These are phyloP conservation scores for Solanum chilense DNA, from an alignment of 257 asterid species.

Conservation along the genomic window DNA sequence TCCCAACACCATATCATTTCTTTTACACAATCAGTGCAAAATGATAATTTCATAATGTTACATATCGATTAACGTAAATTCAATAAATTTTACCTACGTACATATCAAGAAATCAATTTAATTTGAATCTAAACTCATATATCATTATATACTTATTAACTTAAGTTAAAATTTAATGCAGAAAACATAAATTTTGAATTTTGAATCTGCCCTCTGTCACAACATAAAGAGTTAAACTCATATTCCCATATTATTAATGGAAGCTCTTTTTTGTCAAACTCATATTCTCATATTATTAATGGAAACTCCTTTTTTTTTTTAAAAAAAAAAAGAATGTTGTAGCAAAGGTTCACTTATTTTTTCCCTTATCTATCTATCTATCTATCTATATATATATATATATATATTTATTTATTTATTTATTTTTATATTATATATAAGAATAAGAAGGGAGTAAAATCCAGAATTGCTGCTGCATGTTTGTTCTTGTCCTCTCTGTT, in stretches of 20 bases:
- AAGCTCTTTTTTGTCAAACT: not conserved
- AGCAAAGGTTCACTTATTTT: not conserved
- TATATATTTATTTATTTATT: too few relatives aligned
- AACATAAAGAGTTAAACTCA: not conserved
- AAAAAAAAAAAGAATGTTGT: not conserved
- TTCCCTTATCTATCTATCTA: not conserved
- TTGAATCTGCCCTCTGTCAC: not conserved
- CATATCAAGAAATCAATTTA: not conserved
- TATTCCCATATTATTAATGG: not conserved
- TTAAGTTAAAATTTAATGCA: not conserved
- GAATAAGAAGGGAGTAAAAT: not conserved
- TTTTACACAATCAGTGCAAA: not conserved
- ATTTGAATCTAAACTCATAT: not conserved
- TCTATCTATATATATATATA: too few relatives aligned
- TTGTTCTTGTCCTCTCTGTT: conserved; percentile 8
- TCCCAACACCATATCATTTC: not conserved
- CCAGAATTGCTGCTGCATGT: not conserved
- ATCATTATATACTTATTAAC: not conserved
- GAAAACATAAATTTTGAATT: not conserved
- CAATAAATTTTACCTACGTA: not conserved
- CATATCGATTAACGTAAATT: not conserved
- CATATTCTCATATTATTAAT: not conserved
- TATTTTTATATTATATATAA: too few relatives aligned
- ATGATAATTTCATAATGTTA: too few relatives aligned
- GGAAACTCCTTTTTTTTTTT: not conserved